Evolutionary conservation across 2,329 filamentous ascomycete species (phyloP).

Genomic region (Ilyonectria robusta): DNA sequence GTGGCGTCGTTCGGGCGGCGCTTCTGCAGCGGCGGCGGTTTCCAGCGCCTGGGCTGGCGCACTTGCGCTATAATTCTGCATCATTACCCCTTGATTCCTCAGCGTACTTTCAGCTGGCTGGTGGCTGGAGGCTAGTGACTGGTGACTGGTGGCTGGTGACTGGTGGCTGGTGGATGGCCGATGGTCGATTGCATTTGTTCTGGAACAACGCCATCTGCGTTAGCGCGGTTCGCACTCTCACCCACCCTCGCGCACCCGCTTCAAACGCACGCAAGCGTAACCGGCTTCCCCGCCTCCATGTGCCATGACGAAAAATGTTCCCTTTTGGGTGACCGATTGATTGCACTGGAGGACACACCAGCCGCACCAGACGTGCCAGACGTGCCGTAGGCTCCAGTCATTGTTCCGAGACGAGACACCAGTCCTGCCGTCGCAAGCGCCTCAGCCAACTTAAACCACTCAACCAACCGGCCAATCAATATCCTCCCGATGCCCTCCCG

Average conservation of each 20-base stretch:
- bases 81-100: constrained; percentile 4
- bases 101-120: not conserved
- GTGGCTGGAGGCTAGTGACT: not conserved
- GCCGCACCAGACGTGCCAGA: not conserved
- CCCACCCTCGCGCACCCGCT: constrained; percentile 18
- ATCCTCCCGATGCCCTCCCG: not conserved
- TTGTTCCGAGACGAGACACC: not conserved
- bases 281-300: constrained; percentile 42
- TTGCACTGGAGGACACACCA: not conserved
- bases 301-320: constrained; percentile 42
- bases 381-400: no score
- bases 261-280: constrained; percentile 31
- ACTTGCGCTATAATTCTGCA: constrained; percentile 25
- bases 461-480: not conserved
- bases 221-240: constrained; percentile 26
- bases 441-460: not conserved
- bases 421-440: not conserved
- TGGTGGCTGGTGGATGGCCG: not conserved
- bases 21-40: constrained; percentile 18
- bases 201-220: constrained; percentile 38
- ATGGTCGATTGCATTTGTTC: constrained; percentile 24
- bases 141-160: no score
- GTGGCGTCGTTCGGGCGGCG: constrained; percentile 23
- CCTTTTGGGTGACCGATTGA: constrained; percentile 33
- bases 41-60: not conserved